Evolutionary conservation across 2,329 filamentous ascomycete species (phyloP).

Genomic region (Botrytis cinerea): DNA sequence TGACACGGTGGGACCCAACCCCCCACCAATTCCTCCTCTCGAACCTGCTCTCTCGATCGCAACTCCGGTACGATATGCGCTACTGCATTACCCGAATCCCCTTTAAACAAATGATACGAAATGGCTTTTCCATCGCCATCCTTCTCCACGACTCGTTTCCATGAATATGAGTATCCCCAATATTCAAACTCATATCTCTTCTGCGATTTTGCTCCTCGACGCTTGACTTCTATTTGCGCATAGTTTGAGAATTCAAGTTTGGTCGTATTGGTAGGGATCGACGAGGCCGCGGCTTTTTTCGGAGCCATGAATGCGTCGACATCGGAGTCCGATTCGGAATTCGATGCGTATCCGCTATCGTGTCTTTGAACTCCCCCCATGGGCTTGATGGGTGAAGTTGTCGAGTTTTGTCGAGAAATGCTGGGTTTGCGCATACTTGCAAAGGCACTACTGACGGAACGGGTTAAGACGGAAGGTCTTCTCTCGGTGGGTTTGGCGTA

Average conservation of each 20-base stretch:
- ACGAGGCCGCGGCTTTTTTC: slow-evolving; percentile 32
- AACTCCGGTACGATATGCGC: slow-evolving; percentile 85
- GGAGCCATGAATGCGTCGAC: slow-evolving; percentile 37
- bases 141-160: slow-evolving; percentile 74
- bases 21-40: slow-evolving; percentile 73
- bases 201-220: slow-evolving; percentile 63
- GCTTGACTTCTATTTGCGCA: slow-evolving; percentile 80
- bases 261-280: slow-evolving; percentile 69
- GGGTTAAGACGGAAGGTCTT: slow-evolving; percentile 44
- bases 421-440: slow-evolving; percentile 50
- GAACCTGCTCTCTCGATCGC: slow-evolving; percentile 68
- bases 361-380: slow-evolving; percentile 31
- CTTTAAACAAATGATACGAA: slow-evolving; percentile 78
- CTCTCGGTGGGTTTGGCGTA: slow-evolving; percentile 57
- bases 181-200: slow-evolving; percentile 92
- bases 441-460: slow-evolving; percentile 60
- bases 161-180: slow-evolving; percentile 84
- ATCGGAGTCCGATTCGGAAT: slow-evolving; percentile 43
- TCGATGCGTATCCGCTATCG: slow-evolving; percentile 60
- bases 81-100: slow-evolving; percentile 62
- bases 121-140: slow-evolving; percentile 64
- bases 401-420: slow-evolving; percentile 43
- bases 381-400: slow-evolving; percentile 25
- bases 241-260: slow-evolving; percentile 98
- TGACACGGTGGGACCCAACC: slow-evolving; percentile 90